A percentile compares a stretch with the other conserved stretches of the same genome.
Evolutionary conservation across 768 basidiomycete species (phyloP).

Genomic region (Coprinellus aureogranulatus): DNA sequence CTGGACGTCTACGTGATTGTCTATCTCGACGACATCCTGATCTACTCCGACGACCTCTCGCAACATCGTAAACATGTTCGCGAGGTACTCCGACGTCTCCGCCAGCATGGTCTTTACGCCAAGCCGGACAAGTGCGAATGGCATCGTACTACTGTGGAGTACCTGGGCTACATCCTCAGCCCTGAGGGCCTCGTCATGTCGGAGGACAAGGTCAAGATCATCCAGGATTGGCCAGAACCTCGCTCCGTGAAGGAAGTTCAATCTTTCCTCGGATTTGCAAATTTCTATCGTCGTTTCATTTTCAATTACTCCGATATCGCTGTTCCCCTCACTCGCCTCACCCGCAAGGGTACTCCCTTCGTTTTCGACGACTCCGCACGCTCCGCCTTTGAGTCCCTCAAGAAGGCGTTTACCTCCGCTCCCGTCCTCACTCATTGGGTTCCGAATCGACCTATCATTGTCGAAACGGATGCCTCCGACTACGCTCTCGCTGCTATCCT

Average conservation of each 20-base stretch:
- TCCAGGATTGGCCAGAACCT: not conserved
- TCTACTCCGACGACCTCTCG: slow-evolving; percentile 30
- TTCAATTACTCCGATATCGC: not conserved
- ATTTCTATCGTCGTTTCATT: slow-evolving; percentile 10
- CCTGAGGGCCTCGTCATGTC: slow-evolving; percentile 27
- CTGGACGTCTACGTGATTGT: slow-evolving; percentile 29
- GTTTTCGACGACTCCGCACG: slow-evolving; percentile 19
- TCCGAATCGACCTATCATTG: slow-evolving; percentile 16
- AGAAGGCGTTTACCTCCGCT: slow-evolving; percentile 18
- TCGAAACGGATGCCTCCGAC: slow-evolving; percentile 31
- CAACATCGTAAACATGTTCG: slow-evolving; percentile 31
- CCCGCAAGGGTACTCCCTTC: slow-evolving; percentile 20
- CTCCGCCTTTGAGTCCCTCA: slow-evolving; percentile 27
- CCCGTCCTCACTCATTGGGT: slow-evolving; percentile 23
- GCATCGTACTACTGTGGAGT: not conserved
- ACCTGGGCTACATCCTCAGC: slow-evolving; percentile 15
- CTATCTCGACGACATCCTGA: slow-evolving; percentile 27
- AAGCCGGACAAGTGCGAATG: slow-evolving; percentile 6
- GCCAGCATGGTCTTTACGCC: slow-evolving; percentile 7
- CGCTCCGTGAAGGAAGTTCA: not conserved
- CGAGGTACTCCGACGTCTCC: slow-evolving; percentile 23
- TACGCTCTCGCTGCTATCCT: slow-evolving; percentile 32
- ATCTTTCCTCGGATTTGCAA: slow-evolving; percentile 9
- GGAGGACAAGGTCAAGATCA: slow-evolving; percentile 23
- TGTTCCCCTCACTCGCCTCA: not conserved